These are phyloP conservation scores for Citrullus colocynthis DNA, from an alignment of 306 rosid genomes.

Conservation along the genomic window DNA sequence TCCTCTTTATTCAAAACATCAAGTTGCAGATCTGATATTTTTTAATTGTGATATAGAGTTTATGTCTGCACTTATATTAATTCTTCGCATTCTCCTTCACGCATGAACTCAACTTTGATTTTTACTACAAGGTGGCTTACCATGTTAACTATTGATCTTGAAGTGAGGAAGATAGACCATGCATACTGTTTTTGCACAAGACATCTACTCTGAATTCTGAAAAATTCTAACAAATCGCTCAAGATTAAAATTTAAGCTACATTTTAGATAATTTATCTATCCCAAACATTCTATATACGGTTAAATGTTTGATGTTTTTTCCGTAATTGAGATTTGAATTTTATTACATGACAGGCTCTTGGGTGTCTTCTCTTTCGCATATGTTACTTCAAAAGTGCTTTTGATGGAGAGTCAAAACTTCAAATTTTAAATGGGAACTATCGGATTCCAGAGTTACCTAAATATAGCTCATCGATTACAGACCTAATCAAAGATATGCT, in stretches of 20 bases:
- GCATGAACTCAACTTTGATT: background rate
- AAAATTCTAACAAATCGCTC: background rate
- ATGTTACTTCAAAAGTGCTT: conserved; percentile 92
- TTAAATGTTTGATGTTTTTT: background rate
- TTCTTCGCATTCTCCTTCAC: background rate
- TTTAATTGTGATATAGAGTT: background rate
- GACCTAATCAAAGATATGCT: conserved; percentile 91
- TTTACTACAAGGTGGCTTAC: background rate
- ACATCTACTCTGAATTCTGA: background rate
- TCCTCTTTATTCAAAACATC: background rate
- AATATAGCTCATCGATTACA: conserved; percentile 45
- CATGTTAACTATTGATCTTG: background rate
- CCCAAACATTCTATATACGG: background rate
- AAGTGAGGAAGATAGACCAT: background rate
- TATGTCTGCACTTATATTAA: background rate
- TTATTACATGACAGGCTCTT: conserved; percentile 55
- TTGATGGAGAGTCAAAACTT: conserved; percentile 96
- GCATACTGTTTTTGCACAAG: background rate
- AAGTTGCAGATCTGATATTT: background rate
- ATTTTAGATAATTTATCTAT: background rate
- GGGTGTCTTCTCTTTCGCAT: conserved; percentile 99
- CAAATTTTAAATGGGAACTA: conserved; percentile 96
- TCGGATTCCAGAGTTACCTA: conserved; percentile 85
- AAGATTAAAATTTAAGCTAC: background rate
- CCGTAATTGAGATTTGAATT: conserved; percentile 10